Evolutionary conservation across 1,139 yeast genomes (phyloP).

Genomic region (Pichia sp.): DNA sequence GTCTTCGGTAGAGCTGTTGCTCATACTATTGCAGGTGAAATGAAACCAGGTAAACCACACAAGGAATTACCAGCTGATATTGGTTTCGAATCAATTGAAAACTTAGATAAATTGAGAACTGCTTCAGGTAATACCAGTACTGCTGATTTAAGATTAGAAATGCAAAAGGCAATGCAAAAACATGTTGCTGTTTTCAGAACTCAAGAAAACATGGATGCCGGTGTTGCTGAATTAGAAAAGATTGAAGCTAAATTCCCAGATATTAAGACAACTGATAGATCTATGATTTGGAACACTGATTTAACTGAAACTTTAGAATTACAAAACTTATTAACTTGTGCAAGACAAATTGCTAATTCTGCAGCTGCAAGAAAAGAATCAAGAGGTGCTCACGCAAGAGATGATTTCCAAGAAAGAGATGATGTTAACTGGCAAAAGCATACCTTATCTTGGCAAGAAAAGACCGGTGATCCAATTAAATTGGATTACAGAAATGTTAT

Average conservation of each 20-base stretch:
- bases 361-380: slow-evolving; percentile 97
- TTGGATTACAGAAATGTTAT: slow-evolving; percentile 87
- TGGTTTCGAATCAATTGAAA: slow-evolving; percentile 84
- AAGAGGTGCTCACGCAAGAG: slow-evolving; percentile 99
- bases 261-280: slow-evolving; percentile 86
- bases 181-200: slow-evolving; percentile 97
- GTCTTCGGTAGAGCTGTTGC: slow-evolving; percentile 98
- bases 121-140: slow-evolving; percentile 79
- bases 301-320: slow-evolving; percentile 92
- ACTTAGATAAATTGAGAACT: slow-evolving; percentile 81
- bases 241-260: slow-evolving; percentile 70
- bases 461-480: slow-evolving; percentile 61
- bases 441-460: slow-evolving; percentile 83
- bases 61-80: slow-evolving; percentile 74
- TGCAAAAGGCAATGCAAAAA: slow-evolving; percentile 95
- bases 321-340: slow-evolving; percentile 95
- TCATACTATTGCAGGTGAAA: slow-evolving; percentile 77
- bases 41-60: slow-evolving; percentile 86
- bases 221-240: slow-evolving; percentile 71
- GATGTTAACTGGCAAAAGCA: slow-evolving; percentile 98
- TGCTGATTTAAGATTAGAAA: slow-evolving; percentile 80
- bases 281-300: slow-evolving; percentile 98
- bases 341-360: slow-evolving; percentile 89
- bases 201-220: slow-evolving; percentile 85
- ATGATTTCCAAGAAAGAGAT: slow-evolving; percentile 93